Percentiles rank a stretch among this genome's conserved stretches.
Conservation (phyloP, 2,329 filamentous ascomycete genomes). For the Fusarium pseudonygamai region DNA sequence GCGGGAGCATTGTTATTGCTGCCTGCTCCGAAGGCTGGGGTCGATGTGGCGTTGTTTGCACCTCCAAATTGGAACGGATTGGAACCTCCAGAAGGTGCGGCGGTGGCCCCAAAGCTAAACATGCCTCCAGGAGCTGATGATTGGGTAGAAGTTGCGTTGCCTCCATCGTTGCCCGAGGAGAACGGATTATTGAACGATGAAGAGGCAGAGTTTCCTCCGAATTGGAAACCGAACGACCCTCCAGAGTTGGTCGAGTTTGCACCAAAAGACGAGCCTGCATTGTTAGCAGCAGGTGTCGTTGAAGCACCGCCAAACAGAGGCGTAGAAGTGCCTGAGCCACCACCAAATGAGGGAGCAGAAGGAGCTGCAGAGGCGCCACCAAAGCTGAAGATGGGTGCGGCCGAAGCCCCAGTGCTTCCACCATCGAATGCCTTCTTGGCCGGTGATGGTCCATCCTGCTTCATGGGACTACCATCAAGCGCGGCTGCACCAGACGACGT, state of each 20-base stretch:
- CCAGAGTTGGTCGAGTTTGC: slow-evolving; percentile 38
- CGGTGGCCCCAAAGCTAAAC: slow-evolving; percentile 52
- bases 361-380: slow-evolving; percentile 34
- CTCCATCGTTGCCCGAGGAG: slow-evolving; percentile 42
- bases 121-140: slow-evolving; percentile 41
- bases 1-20: slow-evolving; percentile 37
- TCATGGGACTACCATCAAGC: slow-evolving; percentile 56
- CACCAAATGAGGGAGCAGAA: slow-evolving; percentile 47
- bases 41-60: slow-evolving; percentile 34
- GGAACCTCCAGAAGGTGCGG: slow-evolving; percentile 42
- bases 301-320: slow-evolving; percentile 48
- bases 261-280: slow-evolving; percentile 51
- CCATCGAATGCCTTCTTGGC: slow-evolving; percentile 49
- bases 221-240: slow-evolving; percentile 47
- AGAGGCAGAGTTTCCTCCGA: slow-evolving; percentile 42
- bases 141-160: slow-evolving; percentile 34
- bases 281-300: slow-evolving; percentile 35
- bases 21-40: slow-evolving; percentile 44
- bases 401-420: slow-evolving; percentile 32
- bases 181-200: slow-evolving; percentile 55
- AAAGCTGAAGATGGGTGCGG: slow-evolving; percentile 51
- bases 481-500: slow-evolving; percentile 42
- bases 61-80: slow-evolving; percentile 53
- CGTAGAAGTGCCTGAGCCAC: slow-evolving; percentile 38
- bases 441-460: slow-evolving; percentile 53